Conservation (phyloP, 2,329 filamentous ascomycete genomes). For the Pezicula radicicola region DNA sequence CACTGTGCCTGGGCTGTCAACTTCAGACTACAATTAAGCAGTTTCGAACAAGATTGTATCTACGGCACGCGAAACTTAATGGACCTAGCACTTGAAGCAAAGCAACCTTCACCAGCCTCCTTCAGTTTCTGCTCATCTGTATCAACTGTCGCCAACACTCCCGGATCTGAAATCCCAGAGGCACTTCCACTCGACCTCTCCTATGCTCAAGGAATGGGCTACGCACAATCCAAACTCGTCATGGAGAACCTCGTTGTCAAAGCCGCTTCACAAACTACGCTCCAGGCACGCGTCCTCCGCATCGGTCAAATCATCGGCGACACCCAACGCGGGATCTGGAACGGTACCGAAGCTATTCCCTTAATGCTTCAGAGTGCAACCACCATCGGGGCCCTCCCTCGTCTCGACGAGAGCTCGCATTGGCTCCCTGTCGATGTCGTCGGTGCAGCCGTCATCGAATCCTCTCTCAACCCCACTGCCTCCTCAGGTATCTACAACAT, state of each 20-base stretch:
- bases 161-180: constrained; percentile 9
- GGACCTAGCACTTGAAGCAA: constrained; percentile 32
- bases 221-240: constrained; percentile 45
- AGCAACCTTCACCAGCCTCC: constrained; percentile 22
- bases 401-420: constrained; percentile 37
- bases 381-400: constrained; percentile 40
- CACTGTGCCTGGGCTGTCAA: constrained; percentile 54
- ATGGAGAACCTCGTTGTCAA: constrained; percentile 39
- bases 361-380: constrained; percentile 44
- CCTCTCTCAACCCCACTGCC: constrained; percentile 24
- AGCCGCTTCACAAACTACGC: constrained; percentile 24
- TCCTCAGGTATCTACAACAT: constrained; percentile 36
- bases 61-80: constrained; percentile 41
- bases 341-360: constrained; percentile 46
- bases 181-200: constrained; percentile 2
- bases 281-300: constrained; percentile 35
- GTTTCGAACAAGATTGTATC: constrained; percentile 43
- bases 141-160: constrained; percentile 23
- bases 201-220: constrained; percentile 43
- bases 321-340: constrained; percentile 44
- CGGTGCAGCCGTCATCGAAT: constrained; percentile 37
- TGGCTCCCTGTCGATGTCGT: constrained; percentile 46
- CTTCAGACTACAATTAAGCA: constrained; percentile 48
- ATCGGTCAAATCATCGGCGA: constrained; percentile 50
- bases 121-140: constrained; percentile 37